Conservation (phyloP, 257 asterid genomes). For the Salvia hispanica region DNA sequence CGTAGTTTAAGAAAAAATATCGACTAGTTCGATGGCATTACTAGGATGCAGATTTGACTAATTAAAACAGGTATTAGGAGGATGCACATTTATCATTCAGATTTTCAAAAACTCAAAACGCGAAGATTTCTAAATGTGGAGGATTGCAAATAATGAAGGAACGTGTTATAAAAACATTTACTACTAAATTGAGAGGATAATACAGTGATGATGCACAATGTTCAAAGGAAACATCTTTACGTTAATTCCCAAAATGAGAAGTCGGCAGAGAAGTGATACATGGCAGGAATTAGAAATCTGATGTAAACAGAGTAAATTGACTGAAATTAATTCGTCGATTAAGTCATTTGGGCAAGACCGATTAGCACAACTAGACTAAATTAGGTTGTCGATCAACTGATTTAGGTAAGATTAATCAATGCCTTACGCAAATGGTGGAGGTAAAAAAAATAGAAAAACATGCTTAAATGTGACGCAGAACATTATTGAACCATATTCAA, state of each 20-base stretch:
- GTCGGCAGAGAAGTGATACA: neutral
- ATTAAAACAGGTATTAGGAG: neutral
- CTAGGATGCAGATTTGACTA: slow-evolving; percentile 15
- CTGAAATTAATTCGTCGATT: neutral
- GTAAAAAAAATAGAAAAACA: neutral
- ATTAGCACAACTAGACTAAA: neutral
- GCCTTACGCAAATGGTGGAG: neutral
- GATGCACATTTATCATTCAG: neutral
- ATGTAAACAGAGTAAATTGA: neutral
- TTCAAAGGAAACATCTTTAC: neutral
- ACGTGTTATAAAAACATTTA: neutral
- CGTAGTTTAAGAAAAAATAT: neutral
- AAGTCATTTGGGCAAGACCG: neutral
- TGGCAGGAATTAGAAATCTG: no score
- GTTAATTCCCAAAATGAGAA: neutral
- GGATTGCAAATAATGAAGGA: neutral
- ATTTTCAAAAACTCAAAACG: neutral
- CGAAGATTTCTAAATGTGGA: neutral
- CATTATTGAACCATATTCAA: neutral
- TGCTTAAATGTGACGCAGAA: neutral
- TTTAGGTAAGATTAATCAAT: neutral
- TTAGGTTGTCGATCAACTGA: neutral
- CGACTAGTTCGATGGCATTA: neutral
- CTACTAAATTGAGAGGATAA: neutral
- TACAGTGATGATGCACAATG: neutral